Base-by-base conservation (phyloP, 2,329 filamentous ascomycete genomes). In the Aspergillus calidoustus region DNA sequence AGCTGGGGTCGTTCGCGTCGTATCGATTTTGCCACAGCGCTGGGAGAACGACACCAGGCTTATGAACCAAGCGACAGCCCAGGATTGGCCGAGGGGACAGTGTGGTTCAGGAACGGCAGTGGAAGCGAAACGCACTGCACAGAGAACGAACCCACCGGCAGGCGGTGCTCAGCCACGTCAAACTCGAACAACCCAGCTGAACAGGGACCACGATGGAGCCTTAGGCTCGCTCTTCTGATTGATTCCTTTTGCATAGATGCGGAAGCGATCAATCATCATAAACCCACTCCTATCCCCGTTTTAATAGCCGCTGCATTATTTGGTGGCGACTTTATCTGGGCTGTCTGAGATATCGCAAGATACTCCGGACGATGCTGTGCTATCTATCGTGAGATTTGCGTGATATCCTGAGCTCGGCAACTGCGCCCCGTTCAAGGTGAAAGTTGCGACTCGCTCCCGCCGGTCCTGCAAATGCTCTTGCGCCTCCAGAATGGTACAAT, bases 401-500 rank as follows among this genome's bases (percentile, higher is more conserved):
- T n/a, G 57, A 28, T 13, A 53, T 59, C n/a, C 17, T 41, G 13
- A 38, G 23, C 25, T 48, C 31, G 22, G 34, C 48, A 48, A 44
- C 51, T 54, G 41, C 51, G 50, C 57, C 57, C 51, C 51, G 15
- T 31, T 43, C 15, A 8, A 47, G 30, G 25, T 28, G 44, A 57
- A 48, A 61, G 51, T 54, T 31, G 52, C 49, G 44, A 22, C 41
- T 53, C 49, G 25, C 47, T 9, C 54, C 30, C 57, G 53, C 28
- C 43, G 43, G 41, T 34, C 54, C 28, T 58, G 54, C 58, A 63
- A 46, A 34, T 47, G 17, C 34, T 47, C 34, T 17, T 54, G 19
- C 25, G 57, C 64, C 64, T 66, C 53, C 64, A 63, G 63, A 30
- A 59, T 62, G 41, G 57, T 49, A 57, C 44, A 56, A 28, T 47